Percentiles rank a stretch among this genome's conserved stretches.
phyloP scores from a whole-genome alignment of 441 rosid genomes.

The Adansonia gregorii region DNA sequence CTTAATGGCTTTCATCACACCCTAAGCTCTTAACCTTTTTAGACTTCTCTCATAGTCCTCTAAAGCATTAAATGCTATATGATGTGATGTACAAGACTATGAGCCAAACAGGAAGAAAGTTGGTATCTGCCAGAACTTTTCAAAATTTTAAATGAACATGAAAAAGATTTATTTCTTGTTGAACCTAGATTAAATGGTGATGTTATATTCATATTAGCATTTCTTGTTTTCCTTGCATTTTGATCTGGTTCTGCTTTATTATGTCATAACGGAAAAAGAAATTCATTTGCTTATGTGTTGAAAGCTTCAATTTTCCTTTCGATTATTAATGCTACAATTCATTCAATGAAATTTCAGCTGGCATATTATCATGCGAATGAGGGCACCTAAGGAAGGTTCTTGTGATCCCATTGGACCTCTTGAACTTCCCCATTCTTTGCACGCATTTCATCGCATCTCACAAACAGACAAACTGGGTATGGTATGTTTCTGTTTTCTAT shows the following conservation, averaged over 20 bases:
- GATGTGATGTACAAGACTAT: neutral
- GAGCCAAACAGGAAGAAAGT: neutral
- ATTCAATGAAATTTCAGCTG: conserved; percentile 43
- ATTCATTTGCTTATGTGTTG: neutral
- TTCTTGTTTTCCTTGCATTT: neutral
- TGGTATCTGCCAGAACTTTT: conserved; percentile 7
- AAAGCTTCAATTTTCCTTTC: neutral
- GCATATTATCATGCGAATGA: conserved; percentile 50
- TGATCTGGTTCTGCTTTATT: neutral
- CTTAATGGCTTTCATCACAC: neutral
- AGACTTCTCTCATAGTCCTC: neutral
- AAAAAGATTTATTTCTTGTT: neutral
- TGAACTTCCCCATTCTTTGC: conserved; percentile 57
- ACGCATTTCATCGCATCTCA: conserved; percentile 50
- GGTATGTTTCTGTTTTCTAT: conserved; percentile 32
- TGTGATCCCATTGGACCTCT: conserved; percentile 54
- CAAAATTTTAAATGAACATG: neutral
- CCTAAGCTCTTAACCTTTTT: neutral
- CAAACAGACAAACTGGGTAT: conserved; percentile 35
- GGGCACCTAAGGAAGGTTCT: conserved; percentile 42
- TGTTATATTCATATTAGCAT: neutral
- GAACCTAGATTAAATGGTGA: conserved; percentile 4
- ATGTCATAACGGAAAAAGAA: conserved; percentile 2
- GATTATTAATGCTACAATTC: neutral
- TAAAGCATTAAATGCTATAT: neutral